Conservation (phyloP, 768 basidiomycete genomes). For the Grammothele lineata region DNA sequence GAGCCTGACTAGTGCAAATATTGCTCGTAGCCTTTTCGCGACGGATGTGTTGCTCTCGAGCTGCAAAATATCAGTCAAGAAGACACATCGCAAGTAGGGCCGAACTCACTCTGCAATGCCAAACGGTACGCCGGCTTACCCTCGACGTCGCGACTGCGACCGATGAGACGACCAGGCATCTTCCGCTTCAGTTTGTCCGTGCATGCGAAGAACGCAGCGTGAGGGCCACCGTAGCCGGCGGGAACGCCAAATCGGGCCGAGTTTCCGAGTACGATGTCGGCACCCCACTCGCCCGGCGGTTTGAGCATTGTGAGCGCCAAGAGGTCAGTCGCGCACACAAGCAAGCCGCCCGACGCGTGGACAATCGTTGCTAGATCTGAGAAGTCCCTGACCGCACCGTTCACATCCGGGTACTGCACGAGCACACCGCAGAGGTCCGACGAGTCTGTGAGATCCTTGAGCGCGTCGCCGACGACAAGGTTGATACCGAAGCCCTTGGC, state of each 20-base stretch:
- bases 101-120: slow-evolving; percentile 81
- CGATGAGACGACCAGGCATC: slow-evolving; percentile 98
- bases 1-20: slow-evolving; percentile 96
- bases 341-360: slow-evolving; percentile 74
- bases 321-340: slow-evolving; percentile 88
- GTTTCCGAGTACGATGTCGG: slow-evolving; percentile 93
- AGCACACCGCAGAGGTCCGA: slow-evolving; percentile 80
- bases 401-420: slow-evolving; percentile 91
- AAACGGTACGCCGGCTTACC: slow-evolving; percentile 89
- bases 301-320: slow-evolving; percentile 89
- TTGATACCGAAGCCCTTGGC: slow-evolving; percentile 93
- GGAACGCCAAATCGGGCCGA: slow-evolving; percentile 97
- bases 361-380: slow-evolving; percentile 56
- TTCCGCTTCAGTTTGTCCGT: slow-evolving; percentile 90
- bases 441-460: slow-evolving; percentile 45
- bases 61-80: slow-evolving; percentile 33
- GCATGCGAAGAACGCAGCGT: slow-evolving; percentile 96
- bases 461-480: slow-evolving; percentile 63
- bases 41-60: slow-evolving; percentile 94
- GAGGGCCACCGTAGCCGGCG: slow-evolving; percentile 94
- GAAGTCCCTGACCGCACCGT: slow-evolving; percentile 81
- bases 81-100: neutral
- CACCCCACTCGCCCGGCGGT: slow-evolving; percentile 98
- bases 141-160: slow-evolving; percentile 77
- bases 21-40: slow-evolving; percentile 98